phyloP scores from a whole-genome alignment of 2,329 filamentous ascomycete species.

The Xylaria sp. region DNA sequence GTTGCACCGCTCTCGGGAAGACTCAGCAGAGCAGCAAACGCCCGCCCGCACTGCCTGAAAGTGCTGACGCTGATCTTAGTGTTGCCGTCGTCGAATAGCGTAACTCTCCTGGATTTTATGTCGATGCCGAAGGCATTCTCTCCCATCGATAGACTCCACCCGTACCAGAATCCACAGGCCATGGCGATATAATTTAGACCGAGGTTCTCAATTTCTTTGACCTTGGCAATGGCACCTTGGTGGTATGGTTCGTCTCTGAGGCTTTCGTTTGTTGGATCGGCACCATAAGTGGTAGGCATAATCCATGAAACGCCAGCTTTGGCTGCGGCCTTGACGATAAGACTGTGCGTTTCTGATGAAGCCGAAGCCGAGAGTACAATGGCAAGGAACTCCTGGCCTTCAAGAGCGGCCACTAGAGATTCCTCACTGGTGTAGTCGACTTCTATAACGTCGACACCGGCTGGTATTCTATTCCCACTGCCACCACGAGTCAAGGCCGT shows the following conservation, averaged over 20 bases:
- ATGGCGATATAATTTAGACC: conserved; percentile 46
- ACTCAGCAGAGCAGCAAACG: conserved; percentile 55
- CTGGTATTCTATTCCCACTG: conserved; percentile 50
- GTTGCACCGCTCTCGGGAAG: conserved; percentile 49
- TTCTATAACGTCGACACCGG: conserved; percentile 45
- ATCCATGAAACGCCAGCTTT: conserved; percentile 60
- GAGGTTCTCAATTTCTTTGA: conserved; percentile 6
- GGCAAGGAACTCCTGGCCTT: conserved; percentile 60
- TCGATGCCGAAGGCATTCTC: conserved; percentile 53
- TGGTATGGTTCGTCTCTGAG: conserved; percentile 38
- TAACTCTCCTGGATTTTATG: conserved; percentile 45
- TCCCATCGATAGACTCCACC: conserved; percentile 52
- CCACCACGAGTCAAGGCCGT: conserved; percentile 54
- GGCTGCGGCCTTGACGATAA: conserved; percentile 58
- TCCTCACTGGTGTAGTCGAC: conserved; percentile 49
- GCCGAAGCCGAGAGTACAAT: conserved; percentile 55
- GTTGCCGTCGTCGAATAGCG: conserved; percentile 60
- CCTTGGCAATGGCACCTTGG: conserved; percentile 2
- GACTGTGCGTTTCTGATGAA: conserved; percentile 51
- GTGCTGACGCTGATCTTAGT: conserved; percentile 62
- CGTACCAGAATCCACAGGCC: conserved; percentile 57
- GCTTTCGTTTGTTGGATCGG: conserved; percentile 45
- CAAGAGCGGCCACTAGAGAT: conserved; percentile 54
- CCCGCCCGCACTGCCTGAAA: conserved; percentile 60
- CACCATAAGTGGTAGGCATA: conserved; percentile 57